Percentiles rank a stretch among this genome's conserved stretches.
These are phyloP conservation scores for Beauveria rudraprayagi DNA, from an alignment of 2,329 filamentous ascomycete species.

Conservation along the genomic window DNA sequence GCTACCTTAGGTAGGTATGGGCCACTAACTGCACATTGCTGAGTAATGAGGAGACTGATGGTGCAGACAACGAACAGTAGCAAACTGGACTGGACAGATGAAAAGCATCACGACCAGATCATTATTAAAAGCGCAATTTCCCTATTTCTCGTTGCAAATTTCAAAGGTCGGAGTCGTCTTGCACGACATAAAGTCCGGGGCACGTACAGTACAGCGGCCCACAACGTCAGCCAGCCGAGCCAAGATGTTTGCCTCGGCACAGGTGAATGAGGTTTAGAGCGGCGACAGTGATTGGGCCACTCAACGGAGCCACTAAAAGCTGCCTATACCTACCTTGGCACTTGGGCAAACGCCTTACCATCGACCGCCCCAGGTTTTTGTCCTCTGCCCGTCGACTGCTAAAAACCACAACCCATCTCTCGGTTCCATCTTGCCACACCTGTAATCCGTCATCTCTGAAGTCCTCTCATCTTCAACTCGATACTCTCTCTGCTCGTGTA, in stretches of 20 bases:
- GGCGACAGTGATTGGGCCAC: not conserved
- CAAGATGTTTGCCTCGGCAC: constrained; percentile 2
- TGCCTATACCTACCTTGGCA: not conserved
- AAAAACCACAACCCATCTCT: not conserved
- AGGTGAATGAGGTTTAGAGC: not conserved
- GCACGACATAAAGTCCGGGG: not conserved
- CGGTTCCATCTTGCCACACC: not conserved
- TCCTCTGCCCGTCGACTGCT: not conserved
- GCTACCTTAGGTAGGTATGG: not conserved
- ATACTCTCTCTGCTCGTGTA: not conserved
- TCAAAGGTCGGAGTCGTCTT: not conserved
- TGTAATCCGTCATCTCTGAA: not conserved
- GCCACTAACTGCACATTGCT: not conserved
- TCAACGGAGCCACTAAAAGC: not conserved
- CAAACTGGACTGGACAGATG: not conserved
- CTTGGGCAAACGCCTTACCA: not conserved
- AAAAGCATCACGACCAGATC: not conserved
- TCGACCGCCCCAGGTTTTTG: not conserved
- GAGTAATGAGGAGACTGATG: not conserved
- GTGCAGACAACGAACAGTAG: not conserved
- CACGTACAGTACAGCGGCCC: not conserved
- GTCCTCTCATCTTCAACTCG: not conserved
- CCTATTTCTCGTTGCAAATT: not conserved
- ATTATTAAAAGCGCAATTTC: too few relatives aligned
- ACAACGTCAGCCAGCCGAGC: not conserved